Evolutionary conservation across 78 protist genomes (phyloP), one percentile per base, ranked within the genome.

Genomic region (Dictyostelium brefeldianum): DNA sequence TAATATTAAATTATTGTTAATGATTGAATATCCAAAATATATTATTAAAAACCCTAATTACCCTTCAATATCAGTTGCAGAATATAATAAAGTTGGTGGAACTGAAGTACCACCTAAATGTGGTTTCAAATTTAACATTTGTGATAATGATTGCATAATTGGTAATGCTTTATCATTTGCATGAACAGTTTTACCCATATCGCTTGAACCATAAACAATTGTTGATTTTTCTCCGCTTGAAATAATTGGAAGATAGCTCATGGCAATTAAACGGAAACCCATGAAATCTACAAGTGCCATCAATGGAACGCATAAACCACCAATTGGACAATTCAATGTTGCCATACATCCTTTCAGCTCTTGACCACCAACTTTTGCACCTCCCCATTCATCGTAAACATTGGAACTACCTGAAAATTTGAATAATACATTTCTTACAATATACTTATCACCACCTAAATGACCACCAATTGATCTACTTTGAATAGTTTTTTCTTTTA

Each of bases 291-390:
- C 91, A 5, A 83, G 18, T 0, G 94, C 97, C 97, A 95, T 95
- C 41, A 95, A 74, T 2, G 97, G 97, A 8, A 95, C 81, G 64
- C 78, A 69, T 8, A 95, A 62, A 17, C 92, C 95, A n/a, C 59
- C 48, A 22, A 83, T 84, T 51, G 92, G 81, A 67, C 95, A 89
- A 70, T 89, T 90, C 12, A 74, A 75, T 36, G 91, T 78, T 43
- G 90, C 87, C 81, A 90, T 80, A 65, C 93, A 92, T n/a, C 97
- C 92, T 59, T 84, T 89, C 27, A 95, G 9, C 48, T 95, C 97
- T 78, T 95, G 94, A 22, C 97, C 92, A 43, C 95, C 97, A 50
- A 95, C 97, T 64, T 90, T 95, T 9, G 94, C 95, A 14, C 94
- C 94, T 12, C 93, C 93, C 93, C 93, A 87, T 31, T 87, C 93